Evolutionary conservation across 805 yeast genomes (phyloP).

Genomic region (Candida morakotiae): DNA sequence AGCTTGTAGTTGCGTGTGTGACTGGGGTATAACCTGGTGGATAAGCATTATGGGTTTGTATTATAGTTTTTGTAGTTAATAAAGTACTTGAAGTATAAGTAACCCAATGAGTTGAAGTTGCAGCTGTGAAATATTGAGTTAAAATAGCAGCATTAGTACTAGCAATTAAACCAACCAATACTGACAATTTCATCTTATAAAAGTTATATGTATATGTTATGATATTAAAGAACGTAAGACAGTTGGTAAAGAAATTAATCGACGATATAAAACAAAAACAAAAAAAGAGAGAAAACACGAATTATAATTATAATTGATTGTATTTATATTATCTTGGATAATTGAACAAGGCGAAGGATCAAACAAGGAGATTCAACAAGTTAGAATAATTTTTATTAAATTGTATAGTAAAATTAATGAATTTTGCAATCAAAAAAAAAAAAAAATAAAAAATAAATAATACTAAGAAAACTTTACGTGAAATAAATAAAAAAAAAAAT

Average conservation of each 20-base stretch:
- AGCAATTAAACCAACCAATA: conserved; percentile 14
- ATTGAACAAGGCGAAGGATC: neutral
- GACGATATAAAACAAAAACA: neutral
- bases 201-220: too few relatives aligned
- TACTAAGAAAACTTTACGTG: neutral
- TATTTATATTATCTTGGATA: neutral
- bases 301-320: neutral
- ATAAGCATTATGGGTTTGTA: conserved; percentile 15
- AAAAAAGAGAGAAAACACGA: neutral
- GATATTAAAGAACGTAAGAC: neutral
- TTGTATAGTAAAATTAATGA: too few relatives aligned
- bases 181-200: conserved; percentile 2
- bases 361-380: neutral
- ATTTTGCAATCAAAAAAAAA: neutral
- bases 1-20: conserved; percentile 8
- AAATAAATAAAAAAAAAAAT: too few relatives aligned
- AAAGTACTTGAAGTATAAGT: conserved; percentile 17
- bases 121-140: conserved; percentile 24
- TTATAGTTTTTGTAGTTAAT: conserved; percentile 10
- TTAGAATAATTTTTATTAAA: too few relatives aligned
- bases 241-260: neutral
- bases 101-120: conserved; percentile 21
- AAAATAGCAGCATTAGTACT: conserved; percentile 17
- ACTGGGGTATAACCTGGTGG: conserved; percentile 15
- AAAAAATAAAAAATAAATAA: neutral